These are phyloP conservation scores for Penicillium steckii DNA, from an alignment of 495 filamentous ascomycete genomes.

Conservation along the genomic window DNA sequence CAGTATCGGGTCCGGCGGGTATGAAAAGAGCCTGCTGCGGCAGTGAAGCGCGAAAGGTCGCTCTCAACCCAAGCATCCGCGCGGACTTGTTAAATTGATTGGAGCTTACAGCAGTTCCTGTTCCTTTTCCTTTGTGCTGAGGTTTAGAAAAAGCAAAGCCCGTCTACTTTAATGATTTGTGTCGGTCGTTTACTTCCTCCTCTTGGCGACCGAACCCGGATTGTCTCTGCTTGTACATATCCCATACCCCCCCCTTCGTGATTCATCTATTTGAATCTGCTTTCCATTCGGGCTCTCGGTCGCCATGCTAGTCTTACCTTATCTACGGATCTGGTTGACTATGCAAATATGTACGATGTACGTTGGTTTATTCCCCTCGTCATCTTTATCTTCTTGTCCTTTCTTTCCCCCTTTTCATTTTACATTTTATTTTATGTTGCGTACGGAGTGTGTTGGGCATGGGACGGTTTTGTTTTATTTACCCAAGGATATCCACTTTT, in stretches of 20 bases:
- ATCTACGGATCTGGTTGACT: slow-evolving; percentile 4
- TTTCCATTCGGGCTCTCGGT: slow-evolving; percentile 13
- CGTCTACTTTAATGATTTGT: slow-evolving; percentile 1
- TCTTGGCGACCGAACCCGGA: slow-evolving; percentile 3
- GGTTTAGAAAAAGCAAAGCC: slow-evolving; percentile 31
- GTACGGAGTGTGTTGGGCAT: slow-evolving; percentile 40
- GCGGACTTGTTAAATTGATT: slow-evolving; percentile 35
- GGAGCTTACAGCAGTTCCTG: slow-evolving; percentile 6
- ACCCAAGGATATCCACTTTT: slow-evolving; percentile 6
- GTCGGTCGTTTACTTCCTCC: background rate
- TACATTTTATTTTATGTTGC: slow-evolving; percentile 19
- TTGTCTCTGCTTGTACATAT: slow-evolving; percentile 17
- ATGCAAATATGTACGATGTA: slow-evolving; percentile 38
- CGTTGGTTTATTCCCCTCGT: slow-evolving; percentile 25
- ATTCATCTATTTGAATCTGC: background rate
- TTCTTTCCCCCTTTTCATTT: slow-evolving; percentile 17
- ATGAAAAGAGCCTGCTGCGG: slow-evolving; percentile 51
- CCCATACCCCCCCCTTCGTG: background rate
- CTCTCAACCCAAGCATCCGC: slow-evolving; percentile 37
- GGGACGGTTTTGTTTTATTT: slow-evolving; percentile 29
- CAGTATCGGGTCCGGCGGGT: slow-evolving; percentile 39
- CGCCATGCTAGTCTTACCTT: slow-evolving; percentile 10
- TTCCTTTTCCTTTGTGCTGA: slow-evolving; percentile 21
- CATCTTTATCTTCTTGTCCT: slow-evolving; percentile 9
- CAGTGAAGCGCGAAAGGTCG: slow-evolving; percentile 42